Base-by-base conservation (phyloP, 805 yeast genomes). In the Ogataea polymorpha region DNA sequence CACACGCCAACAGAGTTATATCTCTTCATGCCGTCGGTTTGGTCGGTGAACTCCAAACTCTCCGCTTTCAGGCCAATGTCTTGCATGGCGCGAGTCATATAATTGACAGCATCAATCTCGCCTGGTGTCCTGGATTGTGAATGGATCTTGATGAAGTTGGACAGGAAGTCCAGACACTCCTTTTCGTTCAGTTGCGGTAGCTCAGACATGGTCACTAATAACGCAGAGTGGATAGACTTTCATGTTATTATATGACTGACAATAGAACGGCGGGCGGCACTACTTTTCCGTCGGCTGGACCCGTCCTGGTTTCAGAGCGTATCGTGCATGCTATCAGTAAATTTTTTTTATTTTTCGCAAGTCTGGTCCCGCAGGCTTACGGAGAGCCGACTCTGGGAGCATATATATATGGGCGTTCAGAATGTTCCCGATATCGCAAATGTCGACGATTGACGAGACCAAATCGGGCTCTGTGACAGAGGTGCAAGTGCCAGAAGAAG, bases 1-100 rank as follows among this genome's bases (percentile, higher is more conserved):
- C 63, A 59, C 9, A 54, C 52, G 5, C 63, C 63, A 15, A 59
- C 52, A 7, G 62, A 50, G 35, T 59, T 55, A 38, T 39, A 55
- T 16, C 63, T 41, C 11, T 45, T 45, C 48, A 48, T 51, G 7
- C 61, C 60, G 37, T 58, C 63, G 9, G 13, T 41, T 2, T 55
- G 55, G 37, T 58, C 63, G 5, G 13, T 44, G 39, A 59, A 59
- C 17, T 42, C 49, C 6, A 51, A 32, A 25, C 54, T 50, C 17
- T 54, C 46, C 3, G 56, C 53, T 6, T 56, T 50, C 12, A 59
- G 33, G 7, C 61, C 63, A 23, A 59, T 54, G 5, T 38, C 47
- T 29, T 43, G 13, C 54, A 59, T 46, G 7, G 61, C 56, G 13
- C 32, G 23, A 8, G 59, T 56, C 58, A 59, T 53, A 39, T 59